Evolutionary conservation across 2,329 filamentous ascomycete genomes (phyloP).

Genomic region (Trichoderma asperellum): DNA sequence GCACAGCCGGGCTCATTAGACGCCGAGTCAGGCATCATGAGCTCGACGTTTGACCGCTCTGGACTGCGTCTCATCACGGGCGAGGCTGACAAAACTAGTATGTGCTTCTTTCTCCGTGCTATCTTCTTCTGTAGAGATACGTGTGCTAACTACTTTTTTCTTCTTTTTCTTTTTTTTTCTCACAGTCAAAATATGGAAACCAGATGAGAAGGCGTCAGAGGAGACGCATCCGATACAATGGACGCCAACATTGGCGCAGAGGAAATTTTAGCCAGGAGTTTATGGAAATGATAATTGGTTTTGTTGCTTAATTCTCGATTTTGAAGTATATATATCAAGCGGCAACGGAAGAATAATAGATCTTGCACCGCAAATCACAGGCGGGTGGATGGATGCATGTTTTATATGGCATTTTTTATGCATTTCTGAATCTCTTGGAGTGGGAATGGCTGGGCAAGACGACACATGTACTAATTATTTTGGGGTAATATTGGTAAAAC

Average conservation of each 20-base stretch:
- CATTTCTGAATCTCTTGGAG: background rate
- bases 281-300: background rate
- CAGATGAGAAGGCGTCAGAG: constrained; percentile 85
- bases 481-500: background rate
- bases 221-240: constrained; percentile 92
- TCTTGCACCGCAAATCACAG: background rate
- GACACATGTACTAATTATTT: background rate
- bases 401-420: background rate
- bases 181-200: constrained; percentile 91
- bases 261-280: constrained; percentile 64
- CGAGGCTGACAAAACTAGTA: constrained; percentile 93
- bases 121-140: no score
- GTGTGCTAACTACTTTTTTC: background rate
- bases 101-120: constrained; percentile 36
- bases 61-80: constrained; percentile 89
- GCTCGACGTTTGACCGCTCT: constrained; percentile 87
- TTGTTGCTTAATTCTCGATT: background rate
- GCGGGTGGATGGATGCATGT: background rate
- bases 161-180: no score
- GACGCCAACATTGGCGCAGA: constrained; percentile 78
- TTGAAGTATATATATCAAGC: background rate
- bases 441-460: background rate
- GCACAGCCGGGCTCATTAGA: constrained; percentile 94
- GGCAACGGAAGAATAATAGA: background rate
- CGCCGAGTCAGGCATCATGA: constrained; percentile 93